Percentiles rank a stretch among this genome's conserved stretches.
These are phyloP conservation scores for Cutaneotrichosporon sp. DNA, from an alignment of 1,284 basidiomycete species.

Conservation along the genomic window DNA sequence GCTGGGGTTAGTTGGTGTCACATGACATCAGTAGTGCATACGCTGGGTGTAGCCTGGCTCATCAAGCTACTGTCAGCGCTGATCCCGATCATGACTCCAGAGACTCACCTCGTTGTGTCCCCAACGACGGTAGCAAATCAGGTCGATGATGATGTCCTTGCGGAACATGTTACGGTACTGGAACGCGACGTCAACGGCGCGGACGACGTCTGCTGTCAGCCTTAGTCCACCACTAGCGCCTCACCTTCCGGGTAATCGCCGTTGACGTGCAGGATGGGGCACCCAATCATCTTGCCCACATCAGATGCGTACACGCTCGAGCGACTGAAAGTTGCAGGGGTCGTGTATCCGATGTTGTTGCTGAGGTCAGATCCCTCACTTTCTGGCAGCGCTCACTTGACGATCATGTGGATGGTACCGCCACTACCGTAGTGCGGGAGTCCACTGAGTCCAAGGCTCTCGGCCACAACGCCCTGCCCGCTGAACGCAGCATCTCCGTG, in stretches of 20 bases:
- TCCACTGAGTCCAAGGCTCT: slow-evolving; percentile 73
- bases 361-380: background rate
- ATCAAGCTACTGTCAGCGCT: slow-evolving; percentile 55
- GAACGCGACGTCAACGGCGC: slow-evolving; percentile 73
- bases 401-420: slow-evolving; percentile 82
- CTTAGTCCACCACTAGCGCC: slow-evolving; percentile 7
- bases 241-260: slow-evolving; percentile 82
- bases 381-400: slow-evolving; percentile 62
- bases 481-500: slow-evolving; percentile 87
- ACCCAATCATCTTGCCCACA: slow-evolving; percentile 81
- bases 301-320: slow-evolving; percentile 85
- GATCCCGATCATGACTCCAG: too few species aligned
- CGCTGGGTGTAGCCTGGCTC: slow-evolving; percentile 82
- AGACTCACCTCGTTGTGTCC: slow-evolving; percentile 67
- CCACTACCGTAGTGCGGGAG: slow-evolving; percentile 83
- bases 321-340: slow-evolving; percentile 70
- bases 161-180: slow-evolving; percentile 77
- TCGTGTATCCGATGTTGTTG: slow-evolving; percentile 79
- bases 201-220: slow-evolving; percentile 59
- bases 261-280: slow-evolving; percentile 85
- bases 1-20: slow-evolving; percentile 39
- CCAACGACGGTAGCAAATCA: slow-evolving; percentile 75
- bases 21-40: slow-evolving; percentile 10
- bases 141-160: slow-evolving; percentile 80
- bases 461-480: slow-evolving; percentile 86